Base-by-base conservation (phyloP, 78 protist genomes). In the Andalucia godoyi region DNA sequence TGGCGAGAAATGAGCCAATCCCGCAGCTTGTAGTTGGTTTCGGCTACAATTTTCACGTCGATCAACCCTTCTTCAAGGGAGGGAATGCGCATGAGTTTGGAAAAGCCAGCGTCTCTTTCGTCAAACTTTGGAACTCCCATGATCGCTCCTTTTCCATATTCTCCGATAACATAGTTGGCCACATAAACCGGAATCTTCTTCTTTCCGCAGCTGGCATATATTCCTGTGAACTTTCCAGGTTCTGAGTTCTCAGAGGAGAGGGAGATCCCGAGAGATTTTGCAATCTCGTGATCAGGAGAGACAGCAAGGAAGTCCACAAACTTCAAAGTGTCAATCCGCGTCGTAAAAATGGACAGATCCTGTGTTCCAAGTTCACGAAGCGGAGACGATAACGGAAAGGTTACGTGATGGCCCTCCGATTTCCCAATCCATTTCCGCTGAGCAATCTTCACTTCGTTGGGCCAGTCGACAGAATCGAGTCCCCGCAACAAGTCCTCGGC, bases 1-100 rank as follows among this genome's bases (percentile, higher is more conserved):
- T 91, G 97, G n/a, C 97, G 65, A 9, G 92, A 87, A 37, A 91
- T 49, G 49, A 87, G 68, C 97, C 97, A 88, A 66, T 91, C 97
- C 12, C 88, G 76, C 41, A 91, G 73, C 17, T 84, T 64, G 78
- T 57, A 89, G 38, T 57, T 55, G n/a, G 46, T 73, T 18, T n/a
- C 6, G 32, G 32, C 34, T 6, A 30, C 43, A 25, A 29, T 50
- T 3, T 69, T 21, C 38, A 42, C 36, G 30, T 40, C 57, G 72
- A 81, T 64, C 29, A 50, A 42, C 27, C 80, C 72, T 21, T 72
- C 45, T 21, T 43, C 62, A 1, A 34, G 34, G 46, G 66, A 23
- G 39, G 80, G 90, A 32, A 87, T 71, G 25, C 30, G 30, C 46
- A 33, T 36, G 27, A 15, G n/a, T 36, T 34, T 6, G 8, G 97